Evolutionary conservation across 805 yeast genomes (phyloP), one percentile per base, ranked within the genome.

Genomic region (Metschnikowia reukaufii): DNA sequence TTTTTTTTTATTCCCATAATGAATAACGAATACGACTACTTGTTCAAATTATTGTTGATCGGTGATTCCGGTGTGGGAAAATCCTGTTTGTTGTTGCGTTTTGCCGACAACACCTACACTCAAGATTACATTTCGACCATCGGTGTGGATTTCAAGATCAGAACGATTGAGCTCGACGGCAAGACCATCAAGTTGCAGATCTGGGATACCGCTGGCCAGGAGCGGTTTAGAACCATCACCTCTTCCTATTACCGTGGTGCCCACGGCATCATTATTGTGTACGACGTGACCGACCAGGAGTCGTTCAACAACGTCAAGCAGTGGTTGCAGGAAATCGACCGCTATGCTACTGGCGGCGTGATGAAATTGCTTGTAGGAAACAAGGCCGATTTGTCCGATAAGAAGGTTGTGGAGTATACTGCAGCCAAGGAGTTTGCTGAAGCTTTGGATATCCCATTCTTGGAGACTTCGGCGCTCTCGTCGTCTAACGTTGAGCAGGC

Each of bases 201-300:
- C 65, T 94, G 99, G 99, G 99, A 94, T 67, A 94, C 99, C 47
- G 99, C 98, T 10, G 99, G 99, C 39, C 99, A 94, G 75, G 99
- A 94, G 70, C 78, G 99, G 61, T 94, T 94, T 76, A 84, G 98
- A 73, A 94, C 99, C 42, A 92, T 92, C 72, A 94, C 98, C 10
- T 88, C 97, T 12, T 88, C 97, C 13, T 92, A 92, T 74, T 92
- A 92, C 77, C 86, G 99, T 68, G 99, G 99, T 47, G 97, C 98
- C 10, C 98, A 92, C 66, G 99, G 99, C 51, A 94, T 92, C 68
- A 94, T 92, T 61, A 92, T 92, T 60, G 99, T 92, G 44, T 92
- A 94, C 68, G 99, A 92, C 66, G 97, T 94, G 38, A 94, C 99
- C 43, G 98, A 94, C 70, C 97, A 89, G 72, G 96, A 89, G 67